phyloP scores from a whole-genome alignment of 805 yeast genomes.

The Cyberlindnera xishuangbannaensis region DNA sequence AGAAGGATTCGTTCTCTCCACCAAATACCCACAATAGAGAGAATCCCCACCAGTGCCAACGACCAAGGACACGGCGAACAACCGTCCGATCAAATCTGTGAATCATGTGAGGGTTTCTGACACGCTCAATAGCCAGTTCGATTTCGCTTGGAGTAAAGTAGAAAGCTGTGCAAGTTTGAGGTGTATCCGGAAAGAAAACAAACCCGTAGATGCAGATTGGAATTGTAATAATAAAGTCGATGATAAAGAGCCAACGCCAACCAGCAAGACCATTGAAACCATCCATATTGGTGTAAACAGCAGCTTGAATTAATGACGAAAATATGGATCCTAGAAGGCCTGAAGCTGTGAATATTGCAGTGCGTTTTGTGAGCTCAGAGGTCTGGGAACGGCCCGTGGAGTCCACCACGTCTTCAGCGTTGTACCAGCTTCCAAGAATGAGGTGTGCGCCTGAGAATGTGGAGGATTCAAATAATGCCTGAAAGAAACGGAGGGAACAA shows the following conservation, averaged over 20 bases:
- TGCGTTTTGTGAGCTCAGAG: conserved; percentile 41
- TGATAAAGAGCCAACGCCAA: conserved; percentile 66
- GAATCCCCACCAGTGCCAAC: conserved; percentile 56
- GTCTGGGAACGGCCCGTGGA: conserved; percentile 23
- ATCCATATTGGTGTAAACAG: conserved; percentile 40
- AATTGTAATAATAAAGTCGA: conserved; percentile 52
- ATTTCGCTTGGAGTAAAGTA: conserved; percentile 38
- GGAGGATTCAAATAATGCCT: conserved; percentile 54
- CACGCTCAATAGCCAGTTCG: conserved; percentile 36
- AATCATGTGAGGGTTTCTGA: conserved; percentile 32
- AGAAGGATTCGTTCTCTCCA: conserved; percentile 43
- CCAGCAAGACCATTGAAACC: conserved; percentile 41
- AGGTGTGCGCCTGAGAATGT: conserved; percentile 52
- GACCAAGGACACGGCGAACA: conserved; percentile 38
- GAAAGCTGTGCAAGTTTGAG: conserved; percentile 38
- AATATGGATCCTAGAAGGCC: conserved; percentile 51
- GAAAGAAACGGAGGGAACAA: conserved; percentile 53
- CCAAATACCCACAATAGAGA: conserved; percentile 47
- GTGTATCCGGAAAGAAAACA: conserved; percentile 54
- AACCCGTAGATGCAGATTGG: conserved; percentile 55
- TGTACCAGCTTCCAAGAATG: conserved; percentile 50
- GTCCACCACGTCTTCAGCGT: conserved; percentile 27
- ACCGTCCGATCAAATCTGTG: conserved; percentile 32
- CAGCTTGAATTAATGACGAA: conserved; percentile 53
- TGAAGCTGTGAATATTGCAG: conserved; percentile 49